A percentile compares a stretch with the other conserved stretches of the same genome.
Evolutionary conservation across 2,329 filamentous ascomycete species (phyloP).

Genomic region (Cladosporium sp.): DNA sequence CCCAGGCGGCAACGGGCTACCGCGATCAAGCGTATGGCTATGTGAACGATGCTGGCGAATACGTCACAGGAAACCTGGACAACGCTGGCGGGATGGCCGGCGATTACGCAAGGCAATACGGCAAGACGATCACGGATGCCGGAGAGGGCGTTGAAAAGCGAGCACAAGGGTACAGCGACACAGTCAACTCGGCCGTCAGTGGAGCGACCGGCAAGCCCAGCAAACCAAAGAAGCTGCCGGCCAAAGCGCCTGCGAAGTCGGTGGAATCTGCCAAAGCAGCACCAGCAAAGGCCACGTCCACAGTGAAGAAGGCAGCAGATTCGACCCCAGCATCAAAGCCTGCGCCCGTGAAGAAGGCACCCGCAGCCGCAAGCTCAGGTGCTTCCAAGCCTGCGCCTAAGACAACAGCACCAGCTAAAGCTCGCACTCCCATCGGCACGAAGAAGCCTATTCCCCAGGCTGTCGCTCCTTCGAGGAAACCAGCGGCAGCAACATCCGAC

Average conservation of each 20-base stretch:
- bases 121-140: constrained; percentile 19
- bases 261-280: constrained; percentile 1
- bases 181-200: constrained; percentile 16
- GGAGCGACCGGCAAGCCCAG: constrained; percentile 19
- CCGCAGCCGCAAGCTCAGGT: not conserved
- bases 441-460: constrained; percentile 13
- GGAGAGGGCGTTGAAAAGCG: constrained; percentile 20
- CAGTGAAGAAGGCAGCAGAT: constrained; percentile 11
- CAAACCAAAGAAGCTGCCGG: constrained; percentile 16
- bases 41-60: constrained; percentile 23
- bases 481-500: not conserved
- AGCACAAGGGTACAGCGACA: constrained; percentile 22
- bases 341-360: constrained; percentile 5
- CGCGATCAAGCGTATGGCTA: constrained; percentile 23
- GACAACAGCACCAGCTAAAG: constrained; percentile 7
- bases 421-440: constrained; percentile 13
- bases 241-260: constrained; percentile 2
- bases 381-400: constrained; percentile 6
- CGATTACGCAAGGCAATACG: constrained; percentile 20
- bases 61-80: constrained; percentile 23
- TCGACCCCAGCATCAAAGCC: not conserved
- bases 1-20: constrained; percentile 11
- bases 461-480: constrained; percentile 17
- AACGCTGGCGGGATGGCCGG: constrained; percentile 21
- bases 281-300: constrained; percentile 5